These are phyloP conservation scores for Acer yangbiense DNA, from an alignment of 345 rosid genomes.

Conservation along the genomic window DNA sequence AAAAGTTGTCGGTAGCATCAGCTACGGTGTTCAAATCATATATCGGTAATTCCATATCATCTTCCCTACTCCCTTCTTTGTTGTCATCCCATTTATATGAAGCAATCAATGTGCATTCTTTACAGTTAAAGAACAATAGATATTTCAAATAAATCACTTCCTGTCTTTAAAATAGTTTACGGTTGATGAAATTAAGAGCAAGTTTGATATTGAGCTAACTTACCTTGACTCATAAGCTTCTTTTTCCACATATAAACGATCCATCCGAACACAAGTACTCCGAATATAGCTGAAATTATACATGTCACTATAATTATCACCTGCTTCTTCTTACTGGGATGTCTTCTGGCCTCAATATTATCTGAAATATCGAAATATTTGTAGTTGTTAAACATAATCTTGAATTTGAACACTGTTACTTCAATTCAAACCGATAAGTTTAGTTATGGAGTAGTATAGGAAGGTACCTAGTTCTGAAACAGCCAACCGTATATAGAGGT, in stretches of 20 bases:
- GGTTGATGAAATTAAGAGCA: not conserved
- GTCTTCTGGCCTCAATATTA: not conserved
- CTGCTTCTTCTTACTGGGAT: not conserved
- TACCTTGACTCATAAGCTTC: conserved; percentile 18
- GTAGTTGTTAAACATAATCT: no score
- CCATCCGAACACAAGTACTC: not conserved
- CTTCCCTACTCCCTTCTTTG: conserved; percentile 21
- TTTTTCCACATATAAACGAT: conserved; percentile 17
- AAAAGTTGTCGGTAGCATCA: conserved; percentile 35
- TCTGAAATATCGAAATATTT: not conserved
- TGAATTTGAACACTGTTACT: no score
- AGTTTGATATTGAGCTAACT: no score
- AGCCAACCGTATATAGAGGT: conserved; percentile 33
- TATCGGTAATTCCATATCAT: conserved; percentile 35
- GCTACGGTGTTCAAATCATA: conserved; percentile 31
- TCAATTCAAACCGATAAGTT: no score
- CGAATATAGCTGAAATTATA: not conserved
- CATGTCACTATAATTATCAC: conserved; percentile 24
- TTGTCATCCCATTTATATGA: no score
- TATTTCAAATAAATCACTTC: no score
- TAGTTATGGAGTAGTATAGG: not conserved
- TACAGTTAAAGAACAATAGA: no score
- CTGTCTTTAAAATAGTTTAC: no score
- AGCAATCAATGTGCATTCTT: no score
- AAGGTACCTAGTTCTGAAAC: conserved; percentile 40